These are phyloP conservation scores for Aspergillus sp. DNA, from an alignment of 2,329 filamentous ascomycete species.

Conservation along the genomic window DNA sequence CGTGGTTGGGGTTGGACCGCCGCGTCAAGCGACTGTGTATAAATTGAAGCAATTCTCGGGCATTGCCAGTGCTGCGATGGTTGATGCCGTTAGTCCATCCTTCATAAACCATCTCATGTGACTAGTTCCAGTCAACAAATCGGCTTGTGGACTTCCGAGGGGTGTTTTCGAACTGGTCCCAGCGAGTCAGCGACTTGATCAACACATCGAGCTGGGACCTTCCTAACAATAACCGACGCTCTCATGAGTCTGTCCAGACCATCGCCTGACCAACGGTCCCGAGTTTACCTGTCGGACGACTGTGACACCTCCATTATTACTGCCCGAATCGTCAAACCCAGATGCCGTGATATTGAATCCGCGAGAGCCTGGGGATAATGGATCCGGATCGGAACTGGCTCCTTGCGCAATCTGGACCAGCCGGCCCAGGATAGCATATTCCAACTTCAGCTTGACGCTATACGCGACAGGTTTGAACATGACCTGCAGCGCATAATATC, in stretches of 20 bases:
- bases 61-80: too few species aligned
- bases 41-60: too few species aligned
- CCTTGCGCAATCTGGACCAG: conserved; percentile 31
- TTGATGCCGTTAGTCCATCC: too few species aligned
- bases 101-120: too few species aligned
- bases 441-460: conserved; percentile 52
- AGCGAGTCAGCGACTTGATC: background rate
- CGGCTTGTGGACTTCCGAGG: background rate
- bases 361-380: background rate
- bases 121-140: too few species aligned
- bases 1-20: too few species aligned
- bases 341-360: background rate
- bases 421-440: conserved; percentile 56
- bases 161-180: background rate
- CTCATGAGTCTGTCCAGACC: background rate
- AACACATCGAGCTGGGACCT: background rate
- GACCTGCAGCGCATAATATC: conserved; percentile 43
- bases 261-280: background rate
- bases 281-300: background rate
- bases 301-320: background rate
- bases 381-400: background rate
- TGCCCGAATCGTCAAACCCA: background rate
- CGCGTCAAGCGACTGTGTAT: too few species aligned
- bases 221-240: background rate
- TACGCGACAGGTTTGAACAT: conserved; percentile 43